A percentile compares a stretch with the other conserved stretches of the same genome.
phyloP scores from a whole-genome alignment of 2,329 filamentous ascomycete species.

The Dactylella cylindrospora region DNA sequence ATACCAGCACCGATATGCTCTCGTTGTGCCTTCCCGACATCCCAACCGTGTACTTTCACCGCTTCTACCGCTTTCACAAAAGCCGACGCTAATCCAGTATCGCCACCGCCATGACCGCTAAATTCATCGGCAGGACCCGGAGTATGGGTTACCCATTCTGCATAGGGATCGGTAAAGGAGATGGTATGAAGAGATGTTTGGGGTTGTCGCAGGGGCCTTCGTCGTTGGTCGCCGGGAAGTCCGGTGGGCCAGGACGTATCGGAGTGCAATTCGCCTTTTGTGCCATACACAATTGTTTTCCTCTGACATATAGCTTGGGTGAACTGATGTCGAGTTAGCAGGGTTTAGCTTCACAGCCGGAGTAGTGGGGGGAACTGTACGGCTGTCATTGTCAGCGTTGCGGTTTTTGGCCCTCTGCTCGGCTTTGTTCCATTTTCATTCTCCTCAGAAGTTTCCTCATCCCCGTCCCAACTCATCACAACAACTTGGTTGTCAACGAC shows the following conservation, averaged over 20 bases:
- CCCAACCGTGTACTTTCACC: conserved; percentile 70
- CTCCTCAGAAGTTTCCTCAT: conserved; percentile 50
- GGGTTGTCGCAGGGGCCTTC: conserved; percentile 18
- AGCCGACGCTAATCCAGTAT: conserved; percentile 75
- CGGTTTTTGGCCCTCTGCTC: conserved; percentile 72
- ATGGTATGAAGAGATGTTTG: conserved; percentile 41
- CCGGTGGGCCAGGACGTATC: conserved; percentile 60
- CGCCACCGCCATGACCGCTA: conserved; percentile 73
- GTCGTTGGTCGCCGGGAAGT: conserved; percentile 4
- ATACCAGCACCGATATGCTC: conserved; percentile 67
- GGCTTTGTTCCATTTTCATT: conserved; percentile 45
- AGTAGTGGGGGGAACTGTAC: conserved; percentile 2
- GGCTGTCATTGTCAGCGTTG: conserved; percentile 90
- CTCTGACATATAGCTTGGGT: conserved; percentile 85
- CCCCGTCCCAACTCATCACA: conserved; percentile 82
- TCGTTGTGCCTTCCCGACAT: conserved; percentile 70
- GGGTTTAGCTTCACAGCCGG: not conserved
- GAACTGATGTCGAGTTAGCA: conserved; percentile 53
- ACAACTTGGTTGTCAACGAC: conserved; percentile 93
- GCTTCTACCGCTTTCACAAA: conserved; percentile 80
- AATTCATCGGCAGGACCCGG: conserved; percentile 49
- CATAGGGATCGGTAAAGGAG: conserved; percentile 30
- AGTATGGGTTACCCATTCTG: conserved; percentile 35
- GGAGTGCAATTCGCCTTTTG: conserved; percentile 79
- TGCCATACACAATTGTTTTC: conserved; percentile 82